Conservation (phyloP, 2,329 filamentous ascomycete species). For the Grosmannia huntii region DNA sequence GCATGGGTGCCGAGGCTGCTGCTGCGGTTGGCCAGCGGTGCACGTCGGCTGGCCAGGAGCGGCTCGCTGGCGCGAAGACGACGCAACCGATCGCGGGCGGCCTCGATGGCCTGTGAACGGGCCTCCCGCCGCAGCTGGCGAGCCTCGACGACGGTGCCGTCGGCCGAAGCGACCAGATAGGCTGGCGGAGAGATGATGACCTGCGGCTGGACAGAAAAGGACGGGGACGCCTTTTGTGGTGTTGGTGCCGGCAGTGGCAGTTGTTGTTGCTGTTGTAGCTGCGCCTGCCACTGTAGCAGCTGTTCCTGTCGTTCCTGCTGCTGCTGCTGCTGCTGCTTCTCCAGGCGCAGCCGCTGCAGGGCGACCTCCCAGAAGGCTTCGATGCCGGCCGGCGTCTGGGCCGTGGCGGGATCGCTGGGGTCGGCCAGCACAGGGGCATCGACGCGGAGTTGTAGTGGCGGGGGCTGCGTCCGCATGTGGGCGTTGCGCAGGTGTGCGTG, state of each 20-base stretch:
- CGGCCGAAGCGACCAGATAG: neutral
- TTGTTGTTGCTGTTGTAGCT: neutral
- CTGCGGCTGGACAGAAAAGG: too few relatives aligned
- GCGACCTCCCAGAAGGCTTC: constrained; percentile 1
- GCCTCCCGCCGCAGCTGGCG: neutral
- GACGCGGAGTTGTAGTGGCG: neutral
- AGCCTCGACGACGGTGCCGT: neutral
- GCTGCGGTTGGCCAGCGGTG: neutral
- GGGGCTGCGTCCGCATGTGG: neutral
- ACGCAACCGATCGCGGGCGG: neutral
- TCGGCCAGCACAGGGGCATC: neutral
- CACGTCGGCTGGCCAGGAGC: neutral
- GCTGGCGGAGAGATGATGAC: neutral
- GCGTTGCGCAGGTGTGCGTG: neutral
- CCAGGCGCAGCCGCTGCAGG: neutral
- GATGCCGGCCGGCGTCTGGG: neutral
- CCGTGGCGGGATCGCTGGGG: neutral
- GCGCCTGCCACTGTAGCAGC: neutral
- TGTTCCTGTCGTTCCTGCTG: neutral
- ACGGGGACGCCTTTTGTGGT: too few relatives aligned
- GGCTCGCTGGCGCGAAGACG: neutral
- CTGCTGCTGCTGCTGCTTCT: neutral
- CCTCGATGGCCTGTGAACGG: neutral
- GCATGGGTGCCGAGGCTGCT: neutral
- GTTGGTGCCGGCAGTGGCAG: neutral